These are phyloP conservation scores for Sporisorium reilianum DNA, from an alignment of 1,284 basidiomycete species.

Conservation along the genomic window DNA sequence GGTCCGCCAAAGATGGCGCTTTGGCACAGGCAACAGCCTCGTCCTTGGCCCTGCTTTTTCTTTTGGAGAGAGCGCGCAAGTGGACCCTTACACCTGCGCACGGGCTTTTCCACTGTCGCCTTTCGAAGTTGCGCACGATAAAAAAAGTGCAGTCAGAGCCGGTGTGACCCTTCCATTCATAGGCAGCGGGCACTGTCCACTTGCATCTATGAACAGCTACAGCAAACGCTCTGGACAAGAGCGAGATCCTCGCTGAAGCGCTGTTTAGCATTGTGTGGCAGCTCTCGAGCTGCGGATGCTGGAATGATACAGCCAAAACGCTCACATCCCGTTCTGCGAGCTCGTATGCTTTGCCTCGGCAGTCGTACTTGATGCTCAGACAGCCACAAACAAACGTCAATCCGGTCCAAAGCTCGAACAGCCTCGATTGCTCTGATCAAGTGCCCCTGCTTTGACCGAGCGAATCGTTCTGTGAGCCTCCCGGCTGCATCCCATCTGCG, in stretches of 20 bases:
- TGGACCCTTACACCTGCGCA: constrained; percentile 14
- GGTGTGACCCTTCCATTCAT: too few species aligned
- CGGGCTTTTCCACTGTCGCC: constrained; percentile 3
- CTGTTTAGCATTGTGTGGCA: background rate
- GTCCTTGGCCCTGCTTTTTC: background rate
- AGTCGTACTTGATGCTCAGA: background rate
- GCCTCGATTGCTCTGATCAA: too few species aligned
- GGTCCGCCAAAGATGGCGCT: background rate
- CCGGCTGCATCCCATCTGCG: too few species aligned
- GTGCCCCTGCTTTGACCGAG: too few species aligned
- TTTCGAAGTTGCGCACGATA: constrained; percentile 31
- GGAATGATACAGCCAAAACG: background rate
- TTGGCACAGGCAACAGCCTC: too few species aligned
- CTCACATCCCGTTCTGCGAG: background rate
- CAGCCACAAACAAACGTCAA: background rate
- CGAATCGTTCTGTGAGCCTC: too few species aligned
- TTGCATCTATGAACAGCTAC: too few species aligned
- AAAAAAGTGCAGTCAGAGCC: too few species aligned
- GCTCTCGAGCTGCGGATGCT: background rate
- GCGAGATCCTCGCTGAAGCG: too few species aligned
- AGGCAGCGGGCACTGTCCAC: too few species aligned
- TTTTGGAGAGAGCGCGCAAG: background rate
- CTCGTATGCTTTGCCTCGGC: background rate
- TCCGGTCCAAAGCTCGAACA: too few species aligned
- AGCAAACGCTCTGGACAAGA: too few species aligned